Percentiles rank a stretch among this genome's conserved stretches.
phyloP scores from a whole-genome alignment of 495 filamentous ascomycete species.

The Hyaloscypha finlandica region DNA sequence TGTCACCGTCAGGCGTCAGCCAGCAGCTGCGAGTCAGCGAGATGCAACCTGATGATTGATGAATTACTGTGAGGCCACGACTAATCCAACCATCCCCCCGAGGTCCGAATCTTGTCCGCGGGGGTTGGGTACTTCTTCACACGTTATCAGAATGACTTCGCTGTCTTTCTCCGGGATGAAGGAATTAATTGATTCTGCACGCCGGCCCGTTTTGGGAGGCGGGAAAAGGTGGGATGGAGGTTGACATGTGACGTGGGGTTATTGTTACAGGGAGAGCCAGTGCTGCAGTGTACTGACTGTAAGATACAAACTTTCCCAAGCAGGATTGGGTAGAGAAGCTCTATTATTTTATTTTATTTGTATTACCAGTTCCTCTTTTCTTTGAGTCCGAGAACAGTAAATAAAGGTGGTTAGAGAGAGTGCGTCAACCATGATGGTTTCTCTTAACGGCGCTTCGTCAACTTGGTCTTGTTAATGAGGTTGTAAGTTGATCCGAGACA shows the following conservation, averaged over 20 bases:
- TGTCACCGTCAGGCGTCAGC: not conserved
- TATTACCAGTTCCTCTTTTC: too few species aligned
- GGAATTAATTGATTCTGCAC: not conserved
- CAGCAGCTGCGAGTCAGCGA: not conserved
- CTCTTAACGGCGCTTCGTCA: too few species aligned
- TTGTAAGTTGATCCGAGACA: too few species aligned
- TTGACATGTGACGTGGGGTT: not conserved
- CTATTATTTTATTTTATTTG: too few species aligned
- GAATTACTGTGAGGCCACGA: not conserved
- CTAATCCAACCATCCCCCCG: not conserved
- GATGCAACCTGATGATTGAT: slow-evolving; percentile 1
- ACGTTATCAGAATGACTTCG: not conserved
- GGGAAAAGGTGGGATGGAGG: not conserved
- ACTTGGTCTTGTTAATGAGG: too few species aligned
- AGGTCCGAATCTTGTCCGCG: not conserved
- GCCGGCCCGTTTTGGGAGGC: not conserved
- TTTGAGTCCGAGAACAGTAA: too few species aligned
- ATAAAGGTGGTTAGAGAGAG: too few species aligned
- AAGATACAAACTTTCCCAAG: too few species aligned
- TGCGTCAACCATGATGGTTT: too few species aligned
- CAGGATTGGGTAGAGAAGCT: too few species aligned
- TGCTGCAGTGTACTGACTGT: too few species aligned
- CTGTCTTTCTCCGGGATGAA: not conserved
- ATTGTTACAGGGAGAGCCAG: not conserved
- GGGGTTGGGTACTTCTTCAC: not conserved